Evolutionary conservation across 768 basidiomycete genomes (phyloP).

Genomic region (Cystobasidium tubakii): DNA sequence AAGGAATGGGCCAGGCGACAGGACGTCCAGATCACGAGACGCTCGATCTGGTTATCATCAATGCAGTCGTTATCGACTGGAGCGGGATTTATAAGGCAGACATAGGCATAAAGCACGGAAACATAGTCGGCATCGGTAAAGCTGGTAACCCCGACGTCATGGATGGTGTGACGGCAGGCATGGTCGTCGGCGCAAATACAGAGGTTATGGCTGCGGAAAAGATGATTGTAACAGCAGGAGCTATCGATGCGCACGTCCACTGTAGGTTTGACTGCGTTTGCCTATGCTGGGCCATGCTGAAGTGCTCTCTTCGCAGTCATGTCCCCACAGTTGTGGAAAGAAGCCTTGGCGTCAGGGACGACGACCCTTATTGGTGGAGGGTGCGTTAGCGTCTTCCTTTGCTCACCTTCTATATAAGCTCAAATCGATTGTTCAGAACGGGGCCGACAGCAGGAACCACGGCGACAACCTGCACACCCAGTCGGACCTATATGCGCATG

Average conservation of each 20-base stretch:
- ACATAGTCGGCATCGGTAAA: slow-evolving; percentile 86
- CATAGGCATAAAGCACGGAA: slow-evolving; percentile 78
- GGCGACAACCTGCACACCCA: slow-evolving; percentile 91
- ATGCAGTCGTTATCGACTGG: slow-evolving; percentile 90
- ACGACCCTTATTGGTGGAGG: slow-evolving; percentile 37
- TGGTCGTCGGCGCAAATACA: slow-evolving; percentile 82
- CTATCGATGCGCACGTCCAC: slow-evolving; percentile 74
- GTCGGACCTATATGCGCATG: slow-evolving; percentile 75
- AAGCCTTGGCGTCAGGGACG: slow-evolving; percentile 50
- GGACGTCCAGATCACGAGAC: slow-evolving; percentile 62
- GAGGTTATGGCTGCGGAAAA: slow-evolving; percentile 96
- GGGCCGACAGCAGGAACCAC: slow-evolving; percentile 83
- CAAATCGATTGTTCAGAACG: slow-evolving; percentile 55
- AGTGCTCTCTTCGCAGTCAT: slow-evolving; percentile 54
- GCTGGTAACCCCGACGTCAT: slow-evolving; percentile 94
- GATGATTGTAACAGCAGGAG: slow-evolving; percentile 85
- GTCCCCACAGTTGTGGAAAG: slow-evolving; percentile 82
- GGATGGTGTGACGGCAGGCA: slow-evolving; percentile 64
- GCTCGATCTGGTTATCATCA: slow-evolving; percentile 90
- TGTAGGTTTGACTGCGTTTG: background rate
- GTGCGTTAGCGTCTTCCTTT: slow-evolving; percentile 2
- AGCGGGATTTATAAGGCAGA: slow-evolving; percentile 95
- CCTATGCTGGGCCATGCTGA: background rate
- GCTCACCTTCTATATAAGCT: too few species aligned
- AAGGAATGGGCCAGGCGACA: slow-evolving; percentile 92